Evolutionary conservation across 768 basidiomycete species (phyloP).

Genomic region (Chalciporus piperatus): DNA sequence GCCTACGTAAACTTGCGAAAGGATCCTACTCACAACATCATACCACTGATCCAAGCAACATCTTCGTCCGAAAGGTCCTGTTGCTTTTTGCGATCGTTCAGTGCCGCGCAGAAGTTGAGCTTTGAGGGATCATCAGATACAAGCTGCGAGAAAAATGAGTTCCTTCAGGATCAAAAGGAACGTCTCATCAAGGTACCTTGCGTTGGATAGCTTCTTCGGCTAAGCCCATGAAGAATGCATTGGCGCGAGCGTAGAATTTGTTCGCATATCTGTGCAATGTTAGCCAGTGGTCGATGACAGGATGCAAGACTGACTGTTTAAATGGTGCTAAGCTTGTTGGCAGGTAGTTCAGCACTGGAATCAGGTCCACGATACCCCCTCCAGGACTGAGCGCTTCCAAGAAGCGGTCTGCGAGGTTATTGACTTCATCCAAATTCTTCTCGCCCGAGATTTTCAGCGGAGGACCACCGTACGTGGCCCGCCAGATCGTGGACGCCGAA

Average conservation of each 20-base stretch:
- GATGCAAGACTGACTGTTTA: slow-evolving; percentile 4
- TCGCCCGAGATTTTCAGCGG: slow-evolving; percentile 3
- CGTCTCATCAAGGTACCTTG: not conserved
- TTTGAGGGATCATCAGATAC: slow-evolving; percentile 4
- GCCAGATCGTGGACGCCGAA: slow-evolving; percentile 3
- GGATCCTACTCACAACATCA: slow-evolving; percentile 5
- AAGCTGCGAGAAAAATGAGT: not conserved
- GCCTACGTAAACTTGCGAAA: not conserved
- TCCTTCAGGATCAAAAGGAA: not conserved
- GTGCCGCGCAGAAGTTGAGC: slow-evolving; percentile 3
- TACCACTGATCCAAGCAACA: slow-evolving; percentile 9
- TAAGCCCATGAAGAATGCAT: slow-evolving; percentile 1
- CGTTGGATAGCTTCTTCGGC: slow-evolving; percentile 7
- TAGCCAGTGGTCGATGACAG: too few species aligned
- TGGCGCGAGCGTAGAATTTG: slow-evolving; percentile 5
- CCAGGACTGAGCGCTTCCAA: slow-evolving; percentile 2
- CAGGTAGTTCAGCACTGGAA: slow-evolving; percentile 4
- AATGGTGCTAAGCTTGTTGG: slow-evolving; percentile 6
- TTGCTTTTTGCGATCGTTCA: slow-evolving; percentile 4
- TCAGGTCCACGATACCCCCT: slow-evolving; percentile 5
- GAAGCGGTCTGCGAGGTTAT: slow-evolving; percentile 1
- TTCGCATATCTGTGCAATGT: slow-evolving; percentile 2
- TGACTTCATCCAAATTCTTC: slow-evolving; percentile 5
- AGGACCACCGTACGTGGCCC: slow-evolving; percentile 1
- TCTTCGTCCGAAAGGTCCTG: slow-evolving; percentile 6